Base-by-base conservation (phyloP, 306 rosid species). In the Clitoria ternatea region DNA sequence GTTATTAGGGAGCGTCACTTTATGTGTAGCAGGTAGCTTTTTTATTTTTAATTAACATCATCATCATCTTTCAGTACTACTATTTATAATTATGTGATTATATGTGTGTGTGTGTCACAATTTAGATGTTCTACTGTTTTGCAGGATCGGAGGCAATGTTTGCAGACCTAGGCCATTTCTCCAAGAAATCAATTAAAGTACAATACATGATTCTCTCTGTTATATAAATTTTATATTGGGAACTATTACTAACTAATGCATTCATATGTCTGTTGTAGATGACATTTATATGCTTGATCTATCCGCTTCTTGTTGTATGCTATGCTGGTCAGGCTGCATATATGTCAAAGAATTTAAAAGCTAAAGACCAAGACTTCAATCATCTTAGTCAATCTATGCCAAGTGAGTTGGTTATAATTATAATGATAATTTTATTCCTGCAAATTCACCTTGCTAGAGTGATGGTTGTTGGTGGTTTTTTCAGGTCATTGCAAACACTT, bases 281-380 rank as follows among this genome's bases (percentile, higher is more conserved):
- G 29, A 80, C 92, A 27, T 91, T 88, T 73, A 27, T 91, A 49
- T 91, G 88, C 88, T 81, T 91, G 50, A 80, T 91, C 78, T 90
- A 88, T 73, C 95, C 97, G n/a, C 81, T 80, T 74, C 97, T 91
- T 61, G 70, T 86, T 40, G 36, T 80, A 78, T 77, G 87, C 79
- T 91, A 91, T 40, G 97, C 92, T 12, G 95, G 97, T 52, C 96
- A 91, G 79, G 89, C 95, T 53, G 90, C 97, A 35, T 91, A 45
- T 57, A 84, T 91, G 55, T 91, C 97, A 60, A 81, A 85, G 75
- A 83, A 91, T 42, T 67, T 84, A 55, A 4, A 9, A 0, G 35
- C 19, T 61, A 7, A 19, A 44, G 17, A 85, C 66, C 10, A 19
- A 44, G 17, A 85, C 66, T 88, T 76, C 64, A 86, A 68, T 76